phyloP scores from a whole-genome alignment of 2,329 filamentous ascomycete species.

The Neocatenulostroma microsporum region DNA sequence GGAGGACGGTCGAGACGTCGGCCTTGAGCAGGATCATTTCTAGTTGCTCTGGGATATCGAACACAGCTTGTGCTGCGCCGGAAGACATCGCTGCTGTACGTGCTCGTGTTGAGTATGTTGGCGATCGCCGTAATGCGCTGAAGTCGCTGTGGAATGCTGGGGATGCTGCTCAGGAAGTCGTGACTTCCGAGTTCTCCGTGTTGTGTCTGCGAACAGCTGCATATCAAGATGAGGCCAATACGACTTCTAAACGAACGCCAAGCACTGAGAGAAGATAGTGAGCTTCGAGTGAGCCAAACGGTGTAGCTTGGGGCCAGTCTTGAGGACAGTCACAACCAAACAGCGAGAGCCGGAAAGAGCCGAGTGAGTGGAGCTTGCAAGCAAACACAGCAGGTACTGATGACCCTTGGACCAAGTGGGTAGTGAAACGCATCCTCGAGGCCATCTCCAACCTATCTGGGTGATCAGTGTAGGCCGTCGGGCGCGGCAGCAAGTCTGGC shows the following conservation, averaged over 20 bases:
- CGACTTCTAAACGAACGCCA: no score
- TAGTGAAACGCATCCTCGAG: no score
- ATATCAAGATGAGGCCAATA: no score
- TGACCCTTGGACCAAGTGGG: no score
- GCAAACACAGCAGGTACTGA: background rate
- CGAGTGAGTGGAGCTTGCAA: background rate
- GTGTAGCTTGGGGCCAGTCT: background rate
- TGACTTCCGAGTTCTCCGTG: background rate
- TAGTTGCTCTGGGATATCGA: conserved; percentile 9
- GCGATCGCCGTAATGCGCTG: background rate
- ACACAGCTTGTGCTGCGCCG: background rate
- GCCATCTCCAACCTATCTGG: no score
- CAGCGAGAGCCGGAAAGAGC: background rate
- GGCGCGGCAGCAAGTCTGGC: no score
- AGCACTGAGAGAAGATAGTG: background rate
- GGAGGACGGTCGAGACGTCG: background rate
- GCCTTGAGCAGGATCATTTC: conserved; percentile 2
- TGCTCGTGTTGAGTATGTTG: background rate
- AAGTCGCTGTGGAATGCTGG: background rate
- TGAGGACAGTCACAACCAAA: background rate
- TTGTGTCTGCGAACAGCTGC: no score
- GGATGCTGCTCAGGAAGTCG: no score
- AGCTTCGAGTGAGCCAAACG: background rate
- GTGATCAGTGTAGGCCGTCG: no score
- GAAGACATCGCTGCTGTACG: background rate